Conservation (phyloP, 2,329 filamentous ascomycete species). For the Septoria linicola region DNA sequence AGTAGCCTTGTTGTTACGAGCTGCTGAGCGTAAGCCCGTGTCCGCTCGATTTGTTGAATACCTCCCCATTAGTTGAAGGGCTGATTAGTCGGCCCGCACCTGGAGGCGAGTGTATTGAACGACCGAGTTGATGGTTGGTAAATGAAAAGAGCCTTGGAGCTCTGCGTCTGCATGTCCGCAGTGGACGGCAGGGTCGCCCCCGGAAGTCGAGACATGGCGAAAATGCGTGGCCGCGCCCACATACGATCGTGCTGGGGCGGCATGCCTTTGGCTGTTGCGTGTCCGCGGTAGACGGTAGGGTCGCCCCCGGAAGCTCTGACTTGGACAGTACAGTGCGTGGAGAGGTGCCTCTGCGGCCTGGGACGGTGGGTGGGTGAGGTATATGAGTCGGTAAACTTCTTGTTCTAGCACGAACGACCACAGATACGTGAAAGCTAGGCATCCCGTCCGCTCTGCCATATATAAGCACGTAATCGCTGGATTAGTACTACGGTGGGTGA, state of each 20-base stretch:
- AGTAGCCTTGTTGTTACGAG: conserved; percentile 32
- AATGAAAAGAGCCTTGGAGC: not conserved
- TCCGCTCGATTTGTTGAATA: conserved; percentile 15
- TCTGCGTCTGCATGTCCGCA: not conserved
- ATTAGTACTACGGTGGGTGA: not conserved
- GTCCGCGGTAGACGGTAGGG: conserved; percentile 1
- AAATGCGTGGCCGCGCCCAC: too few species aligned
- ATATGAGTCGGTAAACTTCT: not conserved
- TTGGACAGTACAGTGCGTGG: not conserved
- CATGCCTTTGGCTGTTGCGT: too few species aligned
- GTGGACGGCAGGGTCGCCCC: conserved; percentile 1
- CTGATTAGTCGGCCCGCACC: not conserved
- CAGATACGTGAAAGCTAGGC: conserved; percentile 11
- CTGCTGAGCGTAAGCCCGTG: conserved; percentile 31
- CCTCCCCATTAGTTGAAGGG: conserved; percentile 9
- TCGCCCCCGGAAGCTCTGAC: not conserved
- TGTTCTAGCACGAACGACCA: conserved; percentile 9
- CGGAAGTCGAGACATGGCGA: not conserved
- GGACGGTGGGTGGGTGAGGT: not conserved
- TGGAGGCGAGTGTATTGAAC: not conserved
- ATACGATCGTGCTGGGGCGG: too few species aligned
- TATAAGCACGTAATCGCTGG: conserved; percentile 3
- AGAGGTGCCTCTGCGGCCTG: not conserved
- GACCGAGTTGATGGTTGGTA: not conserved
- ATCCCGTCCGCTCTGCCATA: conserved; percentile 3